phyloP scores from a whole-genome alignment of 305 asterid species.

The Rubia tinctorum region DNA sequence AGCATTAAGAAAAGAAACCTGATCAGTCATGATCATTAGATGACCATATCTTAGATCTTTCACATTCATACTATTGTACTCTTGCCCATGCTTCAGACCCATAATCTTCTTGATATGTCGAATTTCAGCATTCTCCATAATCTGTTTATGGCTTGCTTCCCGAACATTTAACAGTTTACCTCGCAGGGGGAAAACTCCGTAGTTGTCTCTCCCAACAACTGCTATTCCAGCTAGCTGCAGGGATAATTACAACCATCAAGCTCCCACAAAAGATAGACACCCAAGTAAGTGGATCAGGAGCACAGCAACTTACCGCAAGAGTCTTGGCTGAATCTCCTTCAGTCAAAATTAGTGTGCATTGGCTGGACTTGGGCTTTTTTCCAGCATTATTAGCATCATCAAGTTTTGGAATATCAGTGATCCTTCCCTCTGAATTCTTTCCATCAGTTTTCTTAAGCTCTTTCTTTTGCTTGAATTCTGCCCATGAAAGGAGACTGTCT shows the following conservation, averaged over 20 bases:
- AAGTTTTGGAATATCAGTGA: constrained; percentile 64
- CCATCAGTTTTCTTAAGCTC: constrained; percentile 96
- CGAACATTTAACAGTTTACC: constrained; percentile 96
- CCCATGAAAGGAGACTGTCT: constrained; percentile 87
- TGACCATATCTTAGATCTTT: constrained; percentile 92
- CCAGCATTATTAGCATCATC: constrained; percentile 96
- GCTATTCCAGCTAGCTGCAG: constrained; percentile 86
- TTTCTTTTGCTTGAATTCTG: constrained; percentile 82
- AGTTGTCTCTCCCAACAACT: constrained; percentile 75
- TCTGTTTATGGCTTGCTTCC: constrained; percentile 85
- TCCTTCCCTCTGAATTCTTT: constrained; percentile 47
- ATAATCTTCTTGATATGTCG: constrained; percentile 79
- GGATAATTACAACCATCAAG: constrained; percentile 6
- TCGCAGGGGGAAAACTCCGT: constrained; percentile 91
- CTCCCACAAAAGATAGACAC: neutral
- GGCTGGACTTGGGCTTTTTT: constrained; percentile 56
- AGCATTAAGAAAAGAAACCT: constrained; percentile 41
- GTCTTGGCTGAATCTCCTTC: constrained; percentile 99
- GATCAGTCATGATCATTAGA: constrained; percentile 99
- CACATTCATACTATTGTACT: constrained; percentile 64
- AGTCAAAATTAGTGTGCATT: constrained; percentile 92
- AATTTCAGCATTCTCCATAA: constrained; percentile 79
- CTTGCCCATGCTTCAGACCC: constrained; percentile 90
- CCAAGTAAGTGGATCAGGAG: neutral
- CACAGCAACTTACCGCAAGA: constrained; percentile 69